These are phyloP conservation scores for Cladosporium oxysporum DNA, from an alignment of 2,329 filamentous ascomycete species.

Conservation along the genomic window DNA sequence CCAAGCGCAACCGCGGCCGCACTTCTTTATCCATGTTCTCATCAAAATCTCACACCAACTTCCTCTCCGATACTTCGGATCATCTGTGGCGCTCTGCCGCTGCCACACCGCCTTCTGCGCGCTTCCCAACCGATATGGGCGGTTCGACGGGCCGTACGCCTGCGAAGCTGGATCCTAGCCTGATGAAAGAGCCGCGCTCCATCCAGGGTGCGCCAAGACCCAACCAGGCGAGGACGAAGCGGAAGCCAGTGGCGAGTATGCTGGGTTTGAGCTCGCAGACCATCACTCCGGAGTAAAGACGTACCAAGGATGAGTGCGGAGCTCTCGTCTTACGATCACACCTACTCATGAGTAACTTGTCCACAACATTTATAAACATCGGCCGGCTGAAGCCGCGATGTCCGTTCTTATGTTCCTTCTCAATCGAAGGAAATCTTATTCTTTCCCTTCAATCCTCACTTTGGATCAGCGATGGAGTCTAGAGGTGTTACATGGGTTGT, in stretches of 20 bases:
- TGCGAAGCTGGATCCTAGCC: conserved; percentile 75
- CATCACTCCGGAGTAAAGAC: not conserved
- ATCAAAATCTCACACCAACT: conserved; percentile 61
- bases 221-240: conserved; percentile 49
- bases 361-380: not conserved
- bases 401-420: not conserved
- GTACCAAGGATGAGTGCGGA: not conserved
- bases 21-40: conserved; percentile 63
- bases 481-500: not conserved
- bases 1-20: conserved; percentile 71
- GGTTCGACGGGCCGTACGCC: conserved; percentile 63
- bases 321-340: not conserved
- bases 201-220: conserved; percentile 82
- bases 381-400: not conserved
- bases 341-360: not conserved
- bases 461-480: conserved; percentile 18
- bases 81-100: conserved; percentile 75
- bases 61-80: conserved; percentile 71
- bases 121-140: conserved; percentile 63
- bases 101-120: conserved; percentile 57
- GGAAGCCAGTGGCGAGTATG: conserved; percentile 52
- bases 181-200: conserved; percentile 90
- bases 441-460: not conserved
- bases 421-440: not conserved
- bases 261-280: conserved; percentile 31